These are phyloP conservation scores for Pythium phragmitis DNA, from an alignment of 352 stramenopile genomes.

Conservation along the genomic window DNA sequence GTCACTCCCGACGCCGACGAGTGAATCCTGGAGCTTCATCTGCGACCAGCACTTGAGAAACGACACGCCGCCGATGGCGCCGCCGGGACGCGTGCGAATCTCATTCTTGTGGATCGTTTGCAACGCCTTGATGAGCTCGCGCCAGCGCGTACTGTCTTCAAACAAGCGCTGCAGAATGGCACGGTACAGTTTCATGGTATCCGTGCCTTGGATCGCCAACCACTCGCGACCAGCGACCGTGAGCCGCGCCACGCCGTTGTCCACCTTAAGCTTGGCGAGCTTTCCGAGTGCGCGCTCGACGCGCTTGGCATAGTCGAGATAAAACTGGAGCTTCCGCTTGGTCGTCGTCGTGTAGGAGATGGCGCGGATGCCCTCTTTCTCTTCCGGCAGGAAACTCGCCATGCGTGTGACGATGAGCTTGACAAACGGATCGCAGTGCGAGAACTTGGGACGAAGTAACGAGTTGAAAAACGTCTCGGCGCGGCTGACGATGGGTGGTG, in stretches of 20 bases:
- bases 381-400: slow-evolving; percentile 50
- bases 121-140: slow-evolving; percentile 40
- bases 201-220: slow-evolving; percentile 40
- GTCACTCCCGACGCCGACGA: slow-evolving; percentile 28
- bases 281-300: slow-evolving; percentile 41
- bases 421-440: slow-evolving; percentile 48
- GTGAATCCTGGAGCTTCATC: slow-evolving; percentile 35
- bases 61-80: slow-evolving; percentile 31
- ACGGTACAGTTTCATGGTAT: slow-evolving; percentile 44
- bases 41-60: slow-evolving; percentile 59
- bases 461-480: slow-evolving; percentile 18
- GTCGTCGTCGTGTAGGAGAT: slow-evolving; percentile 70
- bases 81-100: slow-evolving; percentile 17
- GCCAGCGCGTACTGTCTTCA: slow-evolving; percentile 45
- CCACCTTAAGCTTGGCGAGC: slow-evolving; percentile 44
- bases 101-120: slow-evolving; percentile 27
- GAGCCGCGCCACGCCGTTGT: slow-evolving; percentile 36
- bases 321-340: slow-evolving; percentile 68
- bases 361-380: slow-evolving; percentile 34
- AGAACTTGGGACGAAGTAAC: slow-evolving; percentile 41
- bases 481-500: not conserved
- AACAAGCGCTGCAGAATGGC: slow-evolving; percentile 50
- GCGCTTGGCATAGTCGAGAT: slow-evolving; percentile 59
- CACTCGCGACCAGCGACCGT: slow-evolving; percentile 50
- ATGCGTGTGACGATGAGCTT: slow-evolving; percentile 49